Conservation (phyloP, 2,329 filamentous ascomycete species). For the Aspergillus fischeri region DNA sequence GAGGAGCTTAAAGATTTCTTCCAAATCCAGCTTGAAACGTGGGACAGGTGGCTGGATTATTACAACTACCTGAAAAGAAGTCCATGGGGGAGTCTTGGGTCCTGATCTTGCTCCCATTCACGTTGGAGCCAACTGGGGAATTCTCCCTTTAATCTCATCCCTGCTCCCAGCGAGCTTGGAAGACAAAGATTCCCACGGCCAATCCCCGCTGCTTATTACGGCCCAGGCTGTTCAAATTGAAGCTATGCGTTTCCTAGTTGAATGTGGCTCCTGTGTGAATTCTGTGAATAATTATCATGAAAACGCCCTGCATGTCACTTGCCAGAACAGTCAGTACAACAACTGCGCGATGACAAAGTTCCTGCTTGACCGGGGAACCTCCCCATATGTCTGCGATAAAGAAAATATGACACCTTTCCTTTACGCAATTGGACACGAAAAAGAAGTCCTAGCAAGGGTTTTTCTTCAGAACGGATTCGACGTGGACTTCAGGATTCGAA, state of each 20-base stretch:
- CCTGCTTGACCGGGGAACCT: slow-evolving; percentile 8
- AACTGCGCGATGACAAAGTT: slow-evolving; percentile 2
- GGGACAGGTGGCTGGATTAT: slow-evolving; percentile 4
- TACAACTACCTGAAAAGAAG: too few species aligned
- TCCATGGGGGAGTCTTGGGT: background rate
- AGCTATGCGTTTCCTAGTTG: slow-evolving; percentile 5
- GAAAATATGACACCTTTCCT: slow-evolving; percentile 15
- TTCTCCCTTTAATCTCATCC: slow-evolving; percentile 3
- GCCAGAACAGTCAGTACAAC: slow-evolving; percentile 2
- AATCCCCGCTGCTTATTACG: slow-evolving; percentile 6
- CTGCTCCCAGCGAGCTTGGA: slow-evolving; percentile 1
- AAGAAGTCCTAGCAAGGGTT: slow-evolving; percentile 3
- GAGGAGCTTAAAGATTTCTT: slow-evolving; percentile 4
- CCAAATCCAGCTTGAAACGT: background rate
- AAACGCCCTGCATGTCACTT: slow-evolving; percentile 9
- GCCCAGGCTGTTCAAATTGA: slow-evolving; percentile 3
- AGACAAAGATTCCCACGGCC: slow-evolving; percentile 2
- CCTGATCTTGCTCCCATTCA: slow-evolving; percentile 3
- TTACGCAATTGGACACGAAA: slow-evolving; percentile 6
- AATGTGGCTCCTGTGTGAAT: slow-evolving; percentile 1
- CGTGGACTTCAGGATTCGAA: slow-evolving; percentile 4
- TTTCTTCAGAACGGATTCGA: slow-evolving; percentile 11
- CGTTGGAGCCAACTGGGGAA: slow-evolving; percentile 10
- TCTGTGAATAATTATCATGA: slow-evolving; percentile 9
- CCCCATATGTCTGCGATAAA: slow-evolving; percentile 7